phyloP scores from a whole-genome alignment of 2,329 filamentous ascomycete species.

The Metarhizium guizhouense region DNA sequence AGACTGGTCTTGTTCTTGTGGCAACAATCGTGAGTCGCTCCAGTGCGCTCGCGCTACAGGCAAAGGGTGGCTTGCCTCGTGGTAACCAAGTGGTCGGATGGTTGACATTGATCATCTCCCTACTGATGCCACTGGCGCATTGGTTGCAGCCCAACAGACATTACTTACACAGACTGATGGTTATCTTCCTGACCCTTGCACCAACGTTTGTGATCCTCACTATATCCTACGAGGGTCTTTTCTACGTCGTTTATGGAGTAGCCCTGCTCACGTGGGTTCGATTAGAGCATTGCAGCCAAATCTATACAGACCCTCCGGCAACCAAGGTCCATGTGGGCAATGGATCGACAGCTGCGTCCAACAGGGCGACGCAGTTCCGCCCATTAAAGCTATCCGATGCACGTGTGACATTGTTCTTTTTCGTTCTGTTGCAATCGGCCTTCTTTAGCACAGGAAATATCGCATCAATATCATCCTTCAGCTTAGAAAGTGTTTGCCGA shows the following conservation, averaged over 20 bases:
- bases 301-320: background rate
- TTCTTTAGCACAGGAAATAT: constrained; percentile 98
- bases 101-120: constrained; percentile 68
- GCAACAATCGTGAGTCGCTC: constrained; percentile 81
- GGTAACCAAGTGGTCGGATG: constrained; percentile 87
- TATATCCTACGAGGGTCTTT: constrained; percentile 94
- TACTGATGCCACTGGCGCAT: constrained; percentile 75
- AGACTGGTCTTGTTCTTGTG: constrained; percentile 69
- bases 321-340: constrained; percentile 2
- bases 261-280: constrained; percentile 82
- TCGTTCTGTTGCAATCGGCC: constrained; percentile 85
- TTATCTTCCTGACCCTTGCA: constrained; percentile 87
- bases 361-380: constrained; percentile 29
- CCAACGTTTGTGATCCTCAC: constrained; percentile 93
- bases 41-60: constrained; percentile 75
- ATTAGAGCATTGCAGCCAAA: constrained; percentile 29
- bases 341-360: constrained; percentile 14
- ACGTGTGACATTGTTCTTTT: constrained; percentile 86
- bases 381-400: constrained; percentile 73
- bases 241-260: constrained; percentile 83
- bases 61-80: constrained; percentile 72
- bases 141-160: constrained; percentile 71
- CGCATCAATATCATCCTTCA: constrained; percentile 88
- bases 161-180: constrained; percentile 80
- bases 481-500: constrained; percentile 78